Conservation (phyloP, 2,329 filamentous ascomycete genomes). For the Pleomassaria siparia region DNA sequence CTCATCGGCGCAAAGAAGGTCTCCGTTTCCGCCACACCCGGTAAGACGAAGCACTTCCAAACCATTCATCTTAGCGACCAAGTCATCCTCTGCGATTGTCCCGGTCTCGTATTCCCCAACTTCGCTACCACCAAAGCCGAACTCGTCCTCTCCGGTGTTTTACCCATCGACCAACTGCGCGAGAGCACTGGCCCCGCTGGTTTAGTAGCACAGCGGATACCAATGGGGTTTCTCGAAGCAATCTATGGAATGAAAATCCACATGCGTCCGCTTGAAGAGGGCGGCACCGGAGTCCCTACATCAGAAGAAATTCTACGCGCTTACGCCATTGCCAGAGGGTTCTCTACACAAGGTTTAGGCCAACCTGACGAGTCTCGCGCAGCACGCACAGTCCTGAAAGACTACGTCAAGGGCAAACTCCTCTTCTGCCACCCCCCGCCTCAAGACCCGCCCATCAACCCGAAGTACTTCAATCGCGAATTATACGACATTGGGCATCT, state of each 20-base stretch:
- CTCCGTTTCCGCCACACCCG: constrained; percentile 93
- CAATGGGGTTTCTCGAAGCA: constrained; percentile 84
- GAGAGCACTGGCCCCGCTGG: constrained; percentile 87
- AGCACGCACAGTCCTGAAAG: constrained; percentile 86
- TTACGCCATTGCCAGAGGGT: constrained; percentile 87
- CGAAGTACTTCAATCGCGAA: constrained; percentile 79
- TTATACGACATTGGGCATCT: constrained; percentile 83
- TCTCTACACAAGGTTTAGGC: constrained; percentile 83
- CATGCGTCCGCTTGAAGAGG: constrained; percentile 81
- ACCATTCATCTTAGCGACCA: constrained; percentile 90
- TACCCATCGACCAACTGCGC: constrained; percentile 94
- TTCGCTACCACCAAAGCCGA: constrained; percentile 97
- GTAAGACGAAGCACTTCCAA: constrained; percentile 99
- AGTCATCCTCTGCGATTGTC: constrained; percentile 94
- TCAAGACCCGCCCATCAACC: constrained; percentile 63
- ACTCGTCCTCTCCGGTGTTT: constrained; percentile 88
- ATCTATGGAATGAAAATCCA: constrained; percentile 90
- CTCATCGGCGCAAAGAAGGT: constrained; percentile 99
- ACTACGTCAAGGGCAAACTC: constrained; percentile 96
- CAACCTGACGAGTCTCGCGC: constrained; percentile 93
- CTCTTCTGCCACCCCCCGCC: constrained; percentile 90
- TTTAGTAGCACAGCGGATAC: constrained; percentile 82
- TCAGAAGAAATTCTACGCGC: constrained; percentile 81
- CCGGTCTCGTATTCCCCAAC: constrained; percentile 97
- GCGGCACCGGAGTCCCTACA: constrained; percentile 83